These are phyloP conservation scores for Gossypium anomalum DNA, from an alignment of 345 rosid genomes.

Conservation along the genomic window DNA sequence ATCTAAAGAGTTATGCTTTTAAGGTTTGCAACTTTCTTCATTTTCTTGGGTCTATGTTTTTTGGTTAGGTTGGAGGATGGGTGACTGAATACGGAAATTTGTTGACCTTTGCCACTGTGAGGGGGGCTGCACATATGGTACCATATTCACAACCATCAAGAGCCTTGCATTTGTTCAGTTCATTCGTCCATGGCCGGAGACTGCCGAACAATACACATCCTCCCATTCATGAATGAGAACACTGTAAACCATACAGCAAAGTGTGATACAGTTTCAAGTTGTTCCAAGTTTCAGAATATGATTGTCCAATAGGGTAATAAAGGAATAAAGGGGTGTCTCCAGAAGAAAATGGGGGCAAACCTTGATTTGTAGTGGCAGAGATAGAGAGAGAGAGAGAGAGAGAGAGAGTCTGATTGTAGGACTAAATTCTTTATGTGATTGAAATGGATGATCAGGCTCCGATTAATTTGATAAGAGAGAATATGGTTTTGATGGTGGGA, in stretches of 20 bases:
- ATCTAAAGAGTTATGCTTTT: not conserved
- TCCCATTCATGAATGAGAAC: slow-evolving; percentile 28
- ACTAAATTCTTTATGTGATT: not conserved
- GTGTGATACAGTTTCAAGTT: not conserved
- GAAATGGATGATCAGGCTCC: not conserved
- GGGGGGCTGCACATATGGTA: slow-evolving; percentile 97
- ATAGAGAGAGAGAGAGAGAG: not conserved
- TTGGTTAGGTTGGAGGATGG: slow-evolving; percentile 78
- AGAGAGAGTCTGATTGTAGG: not conserved
- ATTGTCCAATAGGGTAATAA: not conserved
- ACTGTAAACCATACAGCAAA: not conserved
- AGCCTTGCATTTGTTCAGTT: slow-evolving; percentile 72
- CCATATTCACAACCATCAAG: slow-evolving; percentile 85
- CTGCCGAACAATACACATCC: slow-evolving; percentile 52
- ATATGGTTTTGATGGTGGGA: not conserved
- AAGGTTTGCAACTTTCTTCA: not conserved
- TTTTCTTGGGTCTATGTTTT: not conserved
- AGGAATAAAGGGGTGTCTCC: not conserved
- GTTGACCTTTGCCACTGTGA: slow-evolving; percentile 70
- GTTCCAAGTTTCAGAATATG: slow-evolving; percentile 6
- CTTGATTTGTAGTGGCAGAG: not conserved
- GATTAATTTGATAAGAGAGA: not conserved
- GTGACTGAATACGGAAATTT: slow-evolving; percentile 69
- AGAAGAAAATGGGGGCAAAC: not conserved
- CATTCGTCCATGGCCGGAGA: slow-evolving; percentile 60